These are phyloP conservation scores for Sextonia rubra DNA, from an alignment of 164 flowering plant species.

Conservation along the genomic window DNA sequence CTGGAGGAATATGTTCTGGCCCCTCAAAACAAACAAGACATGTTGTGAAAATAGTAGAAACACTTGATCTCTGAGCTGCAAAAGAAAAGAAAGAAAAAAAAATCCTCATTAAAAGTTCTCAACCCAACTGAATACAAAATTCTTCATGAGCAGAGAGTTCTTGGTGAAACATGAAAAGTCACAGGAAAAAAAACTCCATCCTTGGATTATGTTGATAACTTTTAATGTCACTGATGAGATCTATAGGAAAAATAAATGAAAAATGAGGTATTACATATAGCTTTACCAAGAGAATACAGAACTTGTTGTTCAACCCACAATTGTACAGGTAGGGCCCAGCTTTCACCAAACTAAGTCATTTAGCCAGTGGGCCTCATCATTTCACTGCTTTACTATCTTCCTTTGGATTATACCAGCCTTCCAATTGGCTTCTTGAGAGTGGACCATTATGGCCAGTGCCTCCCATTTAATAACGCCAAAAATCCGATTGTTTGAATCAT, in stretches of 20 bases:
- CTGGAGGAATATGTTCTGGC: slow-evolving; percentile 55
- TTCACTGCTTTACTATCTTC: background rate
- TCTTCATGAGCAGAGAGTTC: too few species aligned
- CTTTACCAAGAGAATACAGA: background rate
- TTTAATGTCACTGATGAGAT: background rate
- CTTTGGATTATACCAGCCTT: background rate
- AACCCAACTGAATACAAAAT: background rate
- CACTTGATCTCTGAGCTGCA: slow-evolving; percentile 42
- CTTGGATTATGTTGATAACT: background rate
- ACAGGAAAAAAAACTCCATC: background rate
- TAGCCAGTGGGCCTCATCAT: background rate
- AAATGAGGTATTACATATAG: background rate
- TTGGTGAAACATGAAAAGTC: background rate
- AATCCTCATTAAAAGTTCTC: background rate
- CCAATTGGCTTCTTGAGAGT: background rate
- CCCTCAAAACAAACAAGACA: slow-evolving; percentile 89
- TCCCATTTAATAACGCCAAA: background rate
- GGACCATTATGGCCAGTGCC: background rate
- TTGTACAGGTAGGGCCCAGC: too few species aligned
- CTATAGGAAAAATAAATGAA: background rate
- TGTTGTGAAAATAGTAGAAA: slow-evolving; percentile 44
- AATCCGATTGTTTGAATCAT: background rate
- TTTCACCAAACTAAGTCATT: background rate
- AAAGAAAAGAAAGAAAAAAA: background rate
- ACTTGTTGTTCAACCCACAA: background rate